Conservation (phyloP, 1,139 yeast genomes). For the Diutina neorugosa region DNA sequence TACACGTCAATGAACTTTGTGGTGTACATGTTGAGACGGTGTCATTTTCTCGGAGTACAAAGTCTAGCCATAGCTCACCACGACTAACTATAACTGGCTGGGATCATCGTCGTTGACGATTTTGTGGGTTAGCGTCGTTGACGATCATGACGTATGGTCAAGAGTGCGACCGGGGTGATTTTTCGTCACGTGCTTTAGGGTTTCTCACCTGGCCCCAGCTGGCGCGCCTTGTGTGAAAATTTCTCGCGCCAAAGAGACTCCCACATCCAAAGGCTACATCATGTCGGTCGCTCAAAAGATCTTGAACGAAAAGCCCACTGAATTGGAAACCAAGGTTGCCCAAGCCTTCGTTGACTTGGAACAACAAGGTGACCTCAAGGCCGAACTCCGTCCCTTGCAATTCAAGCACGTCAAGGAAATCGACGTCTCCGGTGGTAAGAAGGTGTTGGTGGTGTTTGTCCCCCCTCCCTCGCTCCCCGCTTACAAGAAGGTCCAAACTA, state of each 20-base stretch:
- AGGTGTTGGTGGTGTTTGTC: constrained; percentile 95
- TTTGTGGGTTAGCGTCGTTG: too few relatives aligned
- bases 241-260: neutral
- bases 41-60: too few relatives aligned
- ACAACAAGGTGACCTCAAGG: constrained; percentile 84
- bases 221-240: constrained; percentile 1
- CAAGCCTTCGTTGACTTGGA: constrained; percentile 98
- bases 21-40: too few relatives aligned
- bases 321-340: constrained; percentile 98
- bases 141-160: neutral
- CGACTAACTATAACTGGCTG: too few relatives aligned
- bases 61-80: too few relatives aligned
- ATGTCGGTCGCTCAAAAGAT: constrained; percentile 97
- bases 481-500: constrained; percentile 96
- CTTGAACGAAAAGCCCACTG: constrained; percentile 86
- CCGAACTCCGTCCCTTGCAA: constrained; percentile 97
- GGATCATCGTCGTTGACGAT: too few relatives aligned
- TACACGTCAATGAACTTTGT: too few relatives aligned
- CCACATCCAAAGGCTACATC: constrained; percentile 12
- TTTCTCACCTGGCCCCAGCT: neutral
- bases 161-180: neutral
- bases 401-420: constrained; percentile 97
- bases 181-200: neutral
- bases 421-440: constrained; percentile 97
- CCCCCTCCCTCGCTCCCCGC: constrained; percentile 91